Conservation (phyloP, 495 filamentous ascomycete genomes). For the Aspergillus leporis region DNA sequence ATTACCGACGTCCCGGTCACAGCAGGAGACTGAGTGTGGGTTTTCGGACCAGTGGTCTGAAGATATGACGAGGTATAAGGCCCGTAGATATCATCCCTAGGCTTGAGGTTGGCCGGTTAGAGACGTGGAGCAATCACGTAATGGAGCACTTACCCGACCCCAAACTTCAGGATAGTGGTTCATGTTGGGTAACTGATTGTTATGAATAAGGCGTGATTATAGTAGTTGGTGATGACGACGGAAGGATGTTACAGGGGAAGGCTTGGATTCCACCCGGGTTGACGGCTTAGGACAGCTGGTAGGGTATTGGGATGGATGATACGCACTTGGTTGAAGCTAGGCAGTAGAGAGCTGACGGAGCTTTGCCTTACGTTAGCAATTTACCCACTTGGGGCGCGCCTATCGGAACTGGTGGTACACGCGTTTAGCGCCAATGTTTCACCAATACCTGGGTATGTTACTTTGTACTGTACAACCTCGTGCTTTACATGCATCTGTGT, state of each 20-base stretch:
- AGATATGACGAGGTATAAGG: slow-evolving; percentile 86
- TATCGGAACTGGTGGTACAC: slow-evolving; percentile 17
- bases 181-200: slow-evolving; percentile 54
- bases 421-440: slow-evolving; percentile 8
- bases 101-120: slow-evolving; percentile 54
- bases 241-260: not conserved
- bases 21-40: slow-evolving; percentile 85
- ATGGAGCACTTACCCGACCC: slow-evolving; percentile 75
- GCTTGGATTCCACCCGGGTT: not conserved
- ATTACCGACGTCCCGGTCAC: slow-evolving; percentile 96
- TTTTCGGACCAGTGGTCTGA: slow-evolving; percentile 66
- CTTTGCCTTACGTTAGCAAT: slow-evolving; percentile 31
- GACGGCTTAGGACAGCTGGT: slow-evolving; percentile 2
- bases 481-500: too few relatives aligned
- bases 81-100: slow-evolving; percentile 93
- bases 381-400: slow-evolving; percentile 15
- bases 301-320: slow-evolving; percentile 30
- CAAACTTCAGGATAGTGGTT: slow-evolving; percentile 94
- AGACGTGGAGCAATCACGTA: slow-evolving; percentile 20
- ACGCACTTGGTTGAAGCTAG: slow-evolving; percentile 20
- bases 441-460: not conserved
- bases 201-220: not conserved
- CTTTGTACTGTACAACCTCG: not conserved
- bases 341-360: slow-evolving; percentile 47
- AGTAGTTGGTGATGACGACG: slow-evolving; percentile 11